Evolutionary conservation across 331 rosid species (phyloP).

Genomic region (Malus hybrid): DNA sequence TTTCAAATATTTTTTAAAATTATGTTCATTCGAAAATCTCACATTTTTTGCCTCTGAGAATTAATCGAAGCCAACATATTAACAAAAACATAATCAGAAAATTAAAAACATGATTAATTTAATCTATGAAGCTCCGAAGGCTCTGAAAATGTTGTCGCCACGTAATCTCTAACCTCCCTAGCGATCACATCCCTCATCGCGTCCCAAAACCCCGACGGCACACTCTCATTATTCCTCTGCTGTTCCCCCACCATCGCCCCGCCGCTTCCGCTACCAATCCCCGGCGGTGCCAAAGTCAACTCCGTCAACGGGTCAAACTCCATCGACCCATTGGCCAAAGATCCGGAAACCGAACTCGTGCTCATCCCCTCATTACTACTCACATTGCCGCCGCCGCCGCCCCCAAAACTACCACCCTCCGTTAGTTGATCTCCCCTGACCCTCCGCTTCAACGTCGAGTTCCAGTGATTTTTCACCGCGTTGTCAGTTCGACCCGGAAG

Average conservation of each 20-base stretch:
- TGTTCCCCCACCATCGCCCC: slow-evolving; percentile 2
- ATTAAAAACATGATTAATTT: background rate
- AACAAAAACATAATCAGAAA: background rate
- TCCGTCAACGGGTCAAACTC: slow-evolving; percentile 69
- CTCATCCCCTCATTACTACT: background rate
- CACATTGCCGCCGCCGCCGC: background rate
- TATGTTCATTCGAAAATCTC: background rate
- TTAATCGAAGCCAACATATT: background rate
- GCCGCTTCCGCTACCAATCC: slow-evolving; percentile 19
- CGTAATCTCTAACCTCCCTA: slow-evolving; percentile 77
- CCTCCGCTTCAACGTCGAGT: slow-evolving; percentile 82
- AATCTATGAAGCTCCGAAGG: slow-evolving; percentile 28
- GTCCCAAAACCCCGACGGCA: slow-evolving; percentile 81
- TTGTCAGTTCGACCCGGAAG: slow-evolving; percentile 91
- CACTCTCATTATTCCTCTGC: slow-evolving; percentile 19
- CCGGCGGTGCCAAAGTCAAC: slow-evolving; percentile 82
- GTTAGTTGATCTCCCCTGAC: slow-evolving; percentile 3
- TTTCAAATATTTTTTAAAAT: background rate
- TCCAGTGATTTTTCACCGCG: slow-evolving; percentile 95
- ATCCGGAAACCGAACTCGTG: slow-evolving; percentile 7
- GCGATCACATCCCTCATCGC: slow-evolving; percentile 78
- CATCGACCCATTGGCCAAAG: background rate
- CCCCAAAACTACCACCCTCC: background rate
- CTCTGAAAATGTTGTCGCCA: slow-evolving; percentile 53
- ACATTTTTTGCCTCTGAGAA: background rate